A percentile compares a stretch with the other conserved stretches of the same genome.
These are phyloP conservation scores for Hypocrella siamensis DNA, from an alignment of 2,329 filamentous ascomycete genomes.

Conservation along the genomic window DNA sequence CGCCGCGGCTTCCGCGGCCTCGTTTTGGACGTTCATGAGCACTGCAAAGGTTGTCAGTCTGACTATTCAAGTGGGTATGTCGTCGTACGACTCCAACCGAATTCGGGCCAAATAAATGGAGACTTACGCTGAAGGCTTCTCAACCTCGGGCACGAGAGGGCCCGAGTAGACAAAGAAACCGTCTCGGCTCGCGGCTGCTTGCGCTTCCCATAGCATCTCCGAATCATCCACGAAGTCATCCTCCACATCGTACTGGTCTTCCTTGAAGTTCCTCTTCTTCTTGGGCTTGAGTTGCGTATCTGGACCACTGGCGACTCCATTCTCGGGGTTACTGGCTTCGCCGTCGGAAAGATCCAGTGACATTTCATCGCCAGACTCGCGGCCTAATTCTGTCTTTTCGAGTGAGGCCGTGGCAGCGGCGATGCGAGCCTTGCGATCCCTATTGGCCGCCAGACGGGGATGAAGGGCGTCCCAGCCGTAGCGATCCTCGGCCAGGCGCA, in stretches of 20 bases:
- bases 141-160: constrained; percentile 71
- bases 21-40: constrained; percentile 60
- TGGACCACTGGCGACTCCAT: constrained; percentile 45
- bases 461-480: constrained; percentile 93
- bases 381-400: constrained; percentile 55
- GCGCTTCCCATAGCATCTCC: constrained; percentile 87
- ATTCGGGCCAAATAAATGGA: not conserved
- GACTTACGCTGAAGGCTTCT: constrained; percentile 45
- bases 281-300: constrained; percentile 51
- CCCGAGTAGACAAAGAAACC: constrained; percentile 98
- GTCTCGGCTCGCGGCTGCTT: constrained; percentile 84
- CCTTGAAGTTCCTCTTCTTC: constrained; percentile 67
- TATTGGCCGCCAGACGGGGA: constrained; percentile 75
- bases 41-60: constrained; percentile 23
- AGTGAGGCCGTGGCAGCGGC: constrained; percentile 77
- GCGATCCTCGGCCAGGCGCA: constrained; percentile 78
- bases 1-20: constrained; percentile 36
- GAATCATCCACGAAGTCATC: constrained; percentile 87
- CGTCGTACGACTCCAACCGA: too few species aligned
- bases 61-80: not conserved
- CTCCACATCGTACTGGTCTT: constrained; percentile 72
- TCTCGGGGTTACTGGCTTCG: constrained; percentile 80
- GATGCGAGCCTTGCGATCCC: constrained; percentile 74
- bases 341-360: constrained; percentile 59
- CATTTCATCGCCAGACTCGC: constrained; percentile 68